Base-by-base conservation (phyloP, 345 rosid genomes). In the Acer yangbiense region DNA sequence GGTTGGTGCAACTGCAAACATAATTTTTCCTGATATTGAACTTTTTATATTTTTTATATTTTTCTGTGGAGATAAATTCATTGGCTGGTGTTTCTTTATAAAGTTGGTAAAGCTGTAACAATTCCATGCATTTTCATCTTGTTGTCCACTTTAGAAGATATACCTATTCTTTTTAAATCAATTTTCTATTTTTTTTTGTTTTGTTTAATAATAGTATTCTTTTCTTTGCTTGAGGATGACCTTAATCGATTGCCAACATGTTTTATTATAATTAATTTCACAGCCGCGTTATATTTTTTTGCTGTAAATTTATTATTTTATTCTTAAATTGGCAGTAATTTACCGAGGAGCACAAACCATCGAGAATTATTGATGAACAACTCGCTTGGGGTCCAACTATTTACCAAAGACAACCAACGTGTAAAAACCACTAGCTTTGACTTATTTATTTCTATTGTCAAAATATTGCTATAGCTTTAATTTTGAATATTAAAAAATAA, bases 361-460 rank as follows among this genome's bases (percentile, higher is more conserved):
- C 13, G 54, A 52, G 71, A 62, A 13, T 43, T 71, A 13, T 43
- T 71, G 20, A 21, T 71, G 20, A 21, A 44, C 20, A 9, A 68
- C 2, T 12, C 60, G 18, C 54, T 61, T 54, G 72, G 39, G 60
- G 85, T 82, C 77, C 75, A 65, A 44, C 67, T 82, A 41, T 65
- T 8, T 27, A 44, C 23, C 35, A 57, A 41, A 13, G 2, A 41
- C 71, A 52, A 25, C 54, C 61, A 68, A 72, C 82, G 60, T 75
- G 85, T 79, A 79, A 77, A 54, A 50, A 21, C n/a, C 23, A 60
- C 58, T 54, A 54, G 39, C 58, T 16, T 16, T 12, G 5, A 27
- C 66, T 10, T 7, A 20, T 32, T 35, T 62, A 17, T 64, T 39
- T 63, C 0, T 35, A 35, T 35, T 4, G 39, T 35, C 39, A 35